Conservation (phyloP, 75 land plant genomes). For the Ceratopteris richardii region DNA sequence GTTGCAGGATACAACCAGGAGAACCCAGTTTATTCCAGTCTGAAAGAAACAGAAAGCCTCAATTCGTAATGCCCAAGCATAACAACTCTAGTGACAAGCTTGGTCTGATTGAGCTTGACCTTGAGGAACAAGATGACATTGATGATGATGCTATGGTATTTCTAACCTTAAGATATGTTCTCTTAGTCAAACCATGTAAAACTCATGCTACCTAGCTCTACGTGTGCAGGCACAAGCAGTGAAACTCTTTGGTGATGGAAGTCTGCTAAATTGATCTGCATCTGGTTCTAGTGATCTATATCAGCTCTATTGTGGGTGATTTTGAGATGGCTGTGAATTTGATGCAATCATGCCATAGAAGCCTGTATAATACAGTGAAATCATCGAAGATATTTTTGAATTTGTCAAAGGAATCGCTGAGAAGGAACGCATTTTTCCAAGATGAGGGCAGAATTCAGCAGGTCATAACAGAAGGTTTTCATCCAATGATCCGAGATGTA, state of each 20-base stretch:
- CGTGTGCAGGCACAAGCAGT: slow-evolving; percentile 3
- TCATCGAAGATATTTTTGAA: no score
- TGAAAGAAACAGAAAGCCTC: not conserved
- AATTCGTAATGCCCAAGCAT: not conserved
- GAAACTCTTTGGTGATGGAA: not conserved
- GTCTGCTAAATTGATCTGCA: no score
- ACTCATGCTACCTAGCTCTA: not conserved
- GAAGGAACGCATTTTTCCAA: no score
- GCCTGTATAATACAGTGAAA: no score
- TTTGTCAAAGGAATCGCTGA: no score
- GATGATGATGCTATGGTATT: not conserved
- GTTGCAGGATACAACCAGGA: not conserved
- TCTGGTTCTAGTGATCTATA: no score
- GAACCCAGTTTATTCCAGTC: not conserved
- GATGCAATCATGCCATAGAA: no score
- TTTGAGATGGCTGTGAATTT: no score
- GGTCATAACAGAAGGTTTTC: no score
- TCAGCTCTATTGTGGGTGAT: no score
- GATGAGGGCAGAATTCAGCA: no score
- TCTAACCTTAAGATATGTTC: not conserved
- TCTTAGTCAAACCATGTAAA: not conserved
- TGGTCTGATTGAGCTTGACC: slow-evolving; percentile 3
- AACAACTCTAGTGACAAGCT: not conserved
- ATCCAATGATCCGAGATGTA: no score
- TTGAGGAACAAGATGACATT: not conserved